Evolutionary conservation across 106 monocot genomes (phyloP).

Genomic region (Dendrobium nobile): DNA sequence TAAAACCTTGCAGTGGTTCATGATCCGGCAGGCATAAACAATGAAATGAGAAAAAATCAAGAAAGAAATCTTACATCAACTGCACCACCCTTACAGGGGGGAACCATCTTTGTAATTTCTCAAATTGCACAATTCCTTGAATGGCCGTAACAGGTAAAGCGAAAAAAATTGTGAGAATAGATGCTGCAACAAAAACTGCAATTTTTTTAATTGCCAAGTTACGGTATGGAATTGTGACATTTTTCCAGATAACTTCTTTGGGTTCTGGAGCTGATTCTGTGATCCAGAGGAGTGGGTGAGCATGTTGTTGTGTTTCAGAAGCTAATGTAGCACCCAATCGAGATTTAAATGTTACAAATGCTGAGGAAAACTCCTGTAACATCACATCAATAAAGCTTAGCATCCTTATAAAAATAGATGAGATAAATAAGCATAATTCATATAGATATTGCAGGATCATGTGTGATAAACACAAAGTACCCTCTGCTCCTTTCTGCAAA

Average conservation of each 20-base stretch:
- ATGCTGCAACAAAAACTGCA: constrained; percentile 39
- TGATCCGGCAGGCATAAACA: too few relatives aligned
- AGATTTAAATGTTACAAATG: neutral
- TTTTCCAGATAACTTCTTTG: constrained; percentile 57
- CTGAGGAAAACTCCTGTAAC: constrained; percentile 53
- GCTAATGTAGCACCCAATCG: too few relatives aligned
- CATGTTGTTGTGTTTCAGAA: constrained; percentile 25
- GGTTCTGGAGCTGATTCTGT: constrained; percentile 69
- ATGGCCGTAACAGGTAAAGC: constrained; percentile 66
- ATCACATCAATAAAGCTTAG: neutral
- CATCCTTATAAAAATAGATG: too few relatives aligned
- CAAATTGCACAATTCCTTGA: constrained; percentile 72
- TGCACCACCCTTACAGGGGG: constrained; percentile 62
- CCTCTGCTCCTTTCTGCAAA: too few relatives aligned
- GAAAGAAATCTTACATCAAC: constrained; percentile 42
- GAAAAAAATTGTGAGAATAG: constrained; percentile 58
- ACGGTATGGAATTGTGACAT: constrained; percentile 55
- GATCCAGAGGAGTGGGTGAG: constrained; percentile 56
- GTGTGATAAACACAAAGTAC: too few relatives aligned
- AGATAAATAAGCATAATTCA: too few relatives aligned
- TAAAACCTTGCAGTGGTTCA: too few relatives aligned
- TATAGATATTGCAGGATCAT: too few relatives aligned
- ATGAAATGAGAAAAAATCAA: neutral
- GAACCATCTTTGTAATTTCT: constrained; percentile 75
- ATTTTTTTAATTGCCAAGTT: constrained; percentile 33